These are phyloP conservation scores for Solanum sitiens DNA, from an alignment of 257 asterid species.

Conservation along the genomic window DNA sequence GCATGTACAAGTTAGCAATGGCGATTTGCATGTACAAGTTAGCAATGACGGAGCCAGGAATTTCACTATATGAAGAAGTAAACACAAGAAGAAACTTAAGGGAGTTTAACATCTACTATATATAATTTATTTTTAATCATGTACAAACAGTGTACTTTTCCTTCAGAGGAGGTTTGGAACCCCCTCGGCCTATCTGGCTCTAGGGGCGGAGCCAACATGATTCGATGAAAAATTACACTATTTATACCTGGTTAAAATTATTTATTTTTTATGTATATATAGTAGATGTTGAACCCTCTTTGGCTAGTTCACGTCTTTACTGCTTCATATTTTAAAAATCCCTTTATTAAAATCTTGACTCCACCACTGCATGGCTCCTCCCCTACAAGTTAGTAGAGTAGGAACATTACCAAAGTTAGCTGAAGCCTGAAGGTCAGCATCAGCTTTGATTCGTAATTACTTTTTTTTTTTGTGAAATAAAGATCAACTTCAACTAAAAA, in stretches of 20 bases:
- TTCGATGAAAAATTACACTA: not conserved
- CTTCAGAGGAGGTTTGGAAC: not conserved
- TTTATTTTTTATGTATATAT: not conserved
- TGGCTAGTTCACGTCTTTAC: not conserved
- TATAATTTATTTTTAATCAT: not conserved
- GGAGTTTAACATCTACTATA: not conserved
- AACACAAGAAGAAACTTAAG: not conserved
- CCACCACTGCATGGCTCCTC: not conserved
- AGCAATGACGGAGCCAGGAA: not conserved
- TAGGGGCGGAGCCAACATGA: not conserved
- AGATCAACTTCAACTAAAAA: not conserved
- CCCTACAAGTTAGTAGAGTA: not conserved
- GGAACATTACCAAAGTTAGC: not conserved
- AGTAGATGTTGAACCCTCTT: too few relatives aligned
- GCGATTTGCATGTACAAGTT: not conserved
- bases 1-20: not conserved
- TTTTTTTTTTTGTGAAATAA: not conserved
- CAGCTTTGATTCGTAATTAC: not conserved
- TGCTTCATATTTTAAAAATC: not conserved
- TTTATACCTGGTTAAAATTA: not conserved
- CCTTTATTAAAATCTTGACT: not conserved
- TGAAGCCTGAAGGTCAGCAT: not conserved
- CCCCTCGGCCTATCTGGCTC: not conserved
- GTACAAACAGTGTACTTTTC: not conserved
- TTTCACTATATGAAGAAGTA: not conserved